Conservation (phyloP, 2,329 filamentous ascomycete species). For the Onygena corvina region DNA sequence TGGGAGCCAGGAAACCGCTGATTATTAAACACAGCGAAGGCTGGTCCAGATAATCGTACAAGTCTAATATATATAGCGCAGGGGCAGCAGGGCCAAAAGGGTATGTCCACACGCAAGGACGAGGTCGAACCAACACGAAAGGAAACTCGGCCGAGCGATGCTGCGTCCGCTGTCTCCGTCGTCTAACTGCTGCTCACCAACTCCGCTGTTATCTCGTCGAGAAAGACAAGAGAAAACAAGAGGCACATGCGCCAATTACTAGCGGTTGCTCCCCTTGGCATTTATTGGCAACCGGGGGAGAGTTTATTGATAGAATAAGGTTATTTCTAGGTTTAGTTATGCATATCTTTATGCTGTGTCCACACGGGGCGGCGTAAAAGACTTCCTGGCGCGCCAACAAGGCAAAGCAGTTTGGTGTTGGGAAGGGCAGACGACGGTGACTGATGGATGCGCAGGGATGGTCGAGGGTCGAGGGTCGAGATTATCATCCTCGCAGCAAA, state of each 20-base stretch:
- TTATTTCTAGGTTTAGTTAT: constrained; percentile 7
- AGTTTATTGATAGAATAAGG: background rate
- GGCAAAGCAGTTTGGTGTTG: no score
- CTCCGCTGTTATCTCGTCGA: background rate
- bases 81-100: background rate
- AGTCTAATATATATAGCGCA: background rate
- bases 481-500: no score
- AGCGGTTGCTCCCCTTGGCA: constrained; percentile 1
- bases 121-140: background rate
- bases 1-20: background rate
- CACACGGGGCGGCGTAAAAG: background rate
- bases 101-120: background rate
- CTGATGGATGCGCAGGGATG: no score
- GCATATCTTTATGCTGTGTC: constrained; percentile 2
- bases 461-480: no score
- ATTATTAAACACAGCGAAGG: background rate
- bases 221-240: background rate
- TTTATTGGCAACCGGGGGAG: background rate
- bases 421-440: no score
- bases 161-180: background rate
- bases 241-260: constrained; percentile 6
- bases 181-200: no score
- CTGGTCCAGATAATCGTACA: background rate
- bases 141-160: background rate
- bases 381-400: no score